phyloP scores from a whole-genome alignment of 1,284 basidiomycete species.

The Ceratobasidium sp. region DNA sequence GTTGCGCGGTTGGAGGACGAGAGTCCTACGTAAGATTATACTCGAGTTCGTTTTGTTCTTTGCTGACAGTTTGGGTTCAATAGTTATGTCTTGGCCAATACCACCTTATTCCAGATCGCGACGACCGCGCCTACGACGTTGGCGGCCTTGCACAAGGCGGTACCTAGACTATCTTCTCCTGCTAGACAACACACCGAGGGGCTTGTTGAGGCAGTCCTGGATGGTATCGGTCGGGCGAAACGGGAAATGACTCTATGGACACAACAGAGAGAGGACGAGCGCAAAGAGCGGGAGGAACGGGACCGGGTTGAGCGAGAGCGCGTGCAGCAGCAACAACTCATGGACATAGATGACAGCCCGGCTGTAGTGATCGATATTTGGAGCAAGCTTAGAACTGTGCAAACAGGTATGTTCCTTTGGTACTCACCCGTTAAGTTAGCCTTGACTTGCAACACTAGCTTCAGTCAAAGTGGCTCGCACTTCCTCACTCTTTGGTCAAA shows the following conservation, averaged over 20 bases:
- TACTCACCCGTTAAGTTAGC: background rate
- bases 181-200: slow-evolving; percentile 6
- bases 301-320: background rate
- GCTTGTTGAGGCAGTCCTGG: slow-evolving; percentile 14
- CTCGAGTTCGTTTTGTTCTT: slow-evolving; percentile 6
- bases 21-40: slow-evolving; percentile 67
- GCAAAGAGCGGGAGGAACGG: background rate
- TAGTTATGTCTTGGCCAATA: slow-evolving; percentile 24
- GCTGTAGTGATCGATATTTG: slow-evolving; percentile 9
- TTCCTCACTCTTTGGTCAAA: slow-evolving; percentile 29
- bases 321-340: background rate
- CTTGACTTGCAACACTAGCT: background rate
- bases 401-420: background rate
- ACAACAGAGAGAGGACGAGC: background rate
- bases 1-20: slow-evolving; percentile 88
- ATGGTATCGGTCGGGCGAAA: background rate
- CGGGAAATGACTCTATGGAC: slow-evolving; percentile 2
- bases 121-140: slow-evolving; percentile 19
- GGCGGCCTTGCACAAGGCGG: slow-evolving; percentile 9
- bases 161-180: slow-evolving; percentile 26
- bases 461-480: background rate
- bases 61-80: background rate
- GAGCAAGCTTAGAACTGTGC: background rate
- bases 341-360: background rate
- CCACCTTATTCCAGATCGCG: slow-evolving; percentile 36